Conservation (phyloP, 140 eudicot species). For the Oenanthe javanica region DNA sequence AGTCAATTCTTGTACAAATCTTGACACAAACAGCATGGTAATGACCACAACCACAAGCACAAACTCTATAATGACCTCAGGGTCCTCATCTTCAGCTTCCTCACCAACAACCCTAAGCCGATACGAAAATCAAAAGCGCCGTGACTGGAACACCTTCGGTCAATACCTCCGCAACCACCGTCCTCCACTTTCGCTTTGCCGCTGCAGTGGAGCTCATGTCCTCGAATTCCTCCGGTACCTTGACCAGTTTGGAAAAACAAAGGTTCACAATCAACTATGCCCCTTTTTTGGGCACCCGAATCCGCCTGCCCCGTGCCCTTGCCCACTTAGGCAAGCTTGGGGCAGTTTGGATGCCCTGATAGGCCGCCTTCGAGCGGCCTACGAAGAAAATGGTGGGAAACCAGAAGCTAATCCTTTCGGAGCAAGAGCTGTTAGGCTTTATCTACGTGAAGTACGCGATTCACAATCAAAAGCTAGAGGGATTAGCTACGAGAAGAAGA, state of each 20-base stretch:
- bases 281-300: conserved; percentile 47
- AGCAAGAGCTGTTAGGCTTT: conserved; percentile 48
- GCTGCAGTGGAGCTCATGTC: conserved; percentile 54
- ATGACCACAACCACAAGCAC: conserved; percentile 8
- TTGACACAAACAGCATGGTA: conserved; percentile 4
- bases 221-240: conserved; percentile 43
- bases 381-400: conserved; percentile 46
- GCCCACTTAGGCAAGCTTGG: conserved; percentile 54
- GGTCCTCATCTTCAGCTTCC: conserved; percentile 9
- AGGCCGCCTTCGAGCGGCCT: conserved; percentile 51
- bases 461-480: conserved; percentile 46
- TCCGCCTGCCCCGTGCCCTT: conserved; percentile 52
- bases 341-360: conserved; percentile 50
- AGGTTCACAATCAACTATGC: conserved; percentile 40
- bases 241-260: conserved; percentile 48
- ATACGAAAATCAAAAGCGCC: conserved; percentile 54
- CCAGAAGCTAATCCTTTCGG: conserved; percentile 47
- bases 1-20: conserved; percentile 7
- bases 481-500: conserved; percentile 52
- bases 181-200: conserved; percentile 44
- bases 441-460: conserved; percentile 41
- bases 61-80: conserved; percentile 6
- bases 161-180: conserved; percentile 57
- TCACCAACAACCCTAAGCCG: conserved; percentile 41
- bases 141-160: conserved; percentile 60